Evolutionary conservation across 2,329 filamentous ascomycete species (phyloP), one percentile per base, ranked within the genome.

Genomic region (Scedosporium boydii): DNA sequence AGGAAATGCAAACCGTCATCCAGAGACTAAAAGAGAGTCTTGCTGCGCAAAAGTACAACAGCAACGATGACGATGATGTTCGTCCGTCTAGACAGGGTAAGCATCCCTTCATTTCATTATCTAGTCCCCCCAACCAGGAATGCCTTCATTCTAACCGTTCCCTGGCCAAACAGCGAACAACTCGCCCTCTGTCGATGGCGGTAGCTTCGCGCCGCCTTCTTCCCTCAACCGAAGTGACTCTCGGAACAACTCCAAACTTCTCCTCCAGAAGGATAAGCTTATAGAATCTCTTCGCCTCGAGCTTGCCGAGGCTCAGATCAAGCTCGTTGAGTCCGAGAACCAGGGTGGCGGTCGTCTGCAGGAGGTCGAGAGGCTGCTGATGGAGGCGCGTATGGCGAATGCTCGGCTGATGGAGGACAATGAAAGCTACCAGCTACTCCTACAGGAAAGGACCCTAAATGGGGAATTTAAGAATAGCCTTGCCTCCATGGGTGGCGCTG

Each of bases 351-450:
- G 91, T 56, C 87, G 90, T 29, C 79, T 96, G 70, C 89, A 91
- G 67, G 91, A 96, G 74, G 84, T 98, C n/a, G 93, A 98, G 76
- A 88, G 89, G 69, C 85, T 90, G 66, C 83, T 98, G 60, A 87
- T 97, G 76, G 93, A 98, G 71, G 88, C 91, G 46, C 91, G 93
- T 69, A 95, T 98, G 89, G 89, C 92, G 67, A 99, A 98, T 72
- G 95, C 95, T 63, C 86, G 93, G 56, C 80, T 99, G 66, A 95
- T 97, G 90, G 95, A 99, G 76, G 95, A 99, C 75, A 98, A 98
- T 70, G 95, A 99, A 76, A 96, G 92, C 76, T 99, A 96, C 76
- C 93, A 98, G 75, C 83, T 98, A 44, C 85, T 99, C 18, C 85
- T 99, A 26, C 91, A 92, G 71, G 93, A 98, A 75, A 93, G 92